These are phyloP conservation scores for Xylariaceae sp. DNA, from an alignment of 2,329 filamentous ascomycete genomes.

Conservation along the genomic window DNA sequence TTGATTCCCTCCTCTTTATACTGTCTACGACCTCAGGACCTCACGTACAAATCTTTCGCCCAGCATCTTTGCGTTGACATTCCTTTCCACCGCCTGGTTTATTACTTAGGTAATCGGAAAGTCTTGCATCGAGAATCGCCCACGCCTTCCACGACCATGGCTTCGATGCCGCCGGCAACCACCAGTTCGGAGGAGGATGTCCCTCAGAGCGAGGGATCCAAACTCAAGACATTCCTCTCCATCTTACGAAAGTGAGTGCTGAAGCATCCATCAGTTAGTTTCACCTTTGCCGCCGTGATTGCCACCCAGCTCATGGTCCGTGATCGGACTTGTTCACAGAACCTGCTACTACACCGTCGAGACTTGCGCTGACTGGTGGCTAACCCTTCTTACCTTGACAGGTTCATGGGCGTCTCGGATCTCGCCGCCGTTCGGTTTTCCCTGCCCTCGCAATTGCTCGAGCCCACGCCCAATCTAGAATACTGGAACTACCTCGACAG, in stretches of 20 bases:
- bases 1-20: too few species aligned
- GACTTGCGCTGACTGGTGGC: constrained; percentile 3
- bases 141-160: constrained; percentile 17
- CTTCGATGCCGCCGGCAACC: constrained; percentile 23
- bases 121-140: not conserved
- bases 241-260: constrained; percentile 81
- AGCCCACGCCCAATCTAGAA: constrained; percentile 94
- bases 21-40: too few species aligned
- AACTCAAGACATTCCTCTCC: constrained; percentile 80
- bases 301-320: constrained; percentile 11
- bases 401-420: constrained; percentile 93
- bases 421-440: constrained; percentile 96
- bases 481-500: constrained; percentile 99
- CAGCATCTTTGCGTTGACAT: too few species aligned
- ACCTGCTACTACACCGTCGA: not conserved
- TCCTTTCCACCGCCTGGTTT: too few species aligned
- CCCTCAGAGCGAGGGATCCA: constrained; percentile 70
- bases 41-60: too few species aligned
- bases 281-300: not conserved
- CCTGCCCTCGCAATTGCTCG: constrained; percentile 87
- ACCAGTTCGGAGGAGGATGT: constrained; percentile 26
- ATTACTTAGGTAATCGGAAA: too few species aligned
- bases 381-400: constrained; percentile 37
- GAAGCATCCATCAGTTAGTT: not conserved
- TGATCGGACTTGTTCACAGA: constrained; percentile 17